A percentile compares a stretch with the other conserved stretches of the same genome.
Evolutionary conservation across 768 basidiomycete genomes (phyloP).

Genomic region (Leccinellum luteum): DNA sequence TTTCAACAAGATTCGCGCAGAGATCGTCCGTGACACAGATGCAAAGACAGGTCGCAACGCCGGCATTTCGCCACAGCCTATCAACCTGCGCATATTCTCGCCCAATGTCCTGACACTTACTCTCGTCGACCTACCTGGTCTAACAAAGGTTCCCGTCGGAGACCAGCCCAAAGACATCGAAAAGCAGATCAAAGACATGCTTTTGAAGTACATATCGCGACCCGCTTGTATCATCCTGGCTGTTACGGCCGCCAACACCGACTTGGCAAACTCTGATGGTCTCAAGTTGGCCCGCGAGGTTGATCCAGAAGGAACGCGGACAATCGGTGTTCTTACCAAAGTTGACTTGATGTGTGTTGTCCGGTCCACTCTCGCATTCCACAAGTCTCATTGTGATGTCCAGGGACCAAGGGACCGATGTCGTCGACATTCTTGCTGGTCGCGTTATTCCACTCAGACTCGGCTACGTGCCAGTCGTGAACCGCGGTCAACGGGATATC

Average conservation of each 20-base stretch:
- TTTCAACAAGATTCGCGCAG: conserved; percentile 94
- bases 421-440: conserved; percentile 97
- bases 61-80: conserved; percentile 94
- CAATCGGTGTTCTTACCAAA: conserved; percentile 98
- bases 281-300: conserved; percentile 95
- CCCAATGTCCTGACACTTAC: conserved; percentile 97
- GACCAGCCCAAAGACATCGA: conserved; percentile 98
- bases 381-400: conserved; percentile 9
- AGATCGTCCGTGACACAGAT: conserved; percentile 96
- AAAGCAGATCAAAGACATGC: conserved; percentile 96
- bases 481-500: conserved; percentile 97
- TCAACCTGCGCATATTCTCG: conserved; percentile 96
- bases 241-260: conserved; percentile 93
- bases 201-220: conserved; percentile 91
- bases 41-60: conserved; percentile 98
- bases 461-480: conserved; percentile 98
- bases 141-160: conserved; percentile 93
- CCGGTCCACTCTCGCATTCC: neutral
- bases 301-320: conserved; percentile 94
- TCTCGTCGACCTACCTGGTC: conserved; percentile 93
- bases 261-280: conserved; percentile 98
- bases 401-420: conserved; percentile 97
- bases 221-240: conserved; percentile 96
- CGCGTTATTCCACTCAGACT: conserved; percentile 93
- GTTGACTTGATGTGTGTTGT: conserved; percentile 90